Percentiles rank a stretch among this genome's conserved stretches.
Conservation (phyloP, 108 stramenopile genomes). For the Nitzschia putrida region DNA sequence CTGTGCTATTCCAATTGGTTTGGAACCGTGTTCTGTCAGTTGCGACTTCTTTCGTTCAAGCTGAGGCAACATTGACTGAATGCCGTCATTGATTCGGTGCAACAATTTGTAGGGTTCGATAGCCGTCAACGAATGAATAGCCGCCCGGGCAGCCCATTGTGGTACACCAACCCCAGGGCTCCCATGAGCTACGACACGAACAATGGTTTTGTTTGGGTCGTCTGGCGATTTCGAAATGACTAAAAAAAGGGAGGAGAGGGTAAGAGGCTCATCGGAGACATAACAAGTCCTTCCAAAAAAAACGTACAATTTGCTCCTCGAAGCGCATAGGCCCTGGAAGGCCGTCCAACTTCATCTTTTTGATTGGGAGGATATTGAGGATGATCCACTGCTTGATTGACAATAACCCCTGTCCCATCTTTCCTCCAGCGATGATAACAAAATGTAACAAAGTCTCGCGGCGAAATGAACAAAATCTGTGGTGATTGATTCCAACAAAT, state of each 20-base stretch:
- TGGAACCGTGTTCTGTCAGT: constrained; percentile 19
- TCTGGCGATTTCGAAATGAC: constrained; percentile 69
- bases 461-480: constrained; percentile 81
- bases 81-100: constrained; percentile 55
- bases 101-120: constrained; percentile 88
- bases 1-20: constrained; percentile 59
- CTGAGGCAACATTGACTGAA: constrained; percentile 19
- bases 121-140: constrained; percentile 75
- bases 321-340: constrained; percentile 79
- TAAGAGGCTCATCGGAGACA: background rate
- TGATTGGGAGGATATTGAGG: constrained; percentile 52
- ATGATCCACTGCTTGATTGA: constrained; percentile 83
- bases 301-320: constrained; percentile 73
- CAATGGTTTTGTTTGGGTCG: constrained; percentile 78
- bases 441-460: constrained; percentile 83
- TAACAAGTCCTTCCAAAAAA: background rate
- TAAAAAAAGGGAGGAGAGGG: constrained; percentile 7
- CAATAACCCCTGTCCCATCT: constrained; percentile 80
- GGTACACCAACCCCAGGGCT: constrained; percentile 42
- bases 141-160: constrained; percentile 72
- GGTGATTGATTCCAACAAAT: constrained; percentile 78
- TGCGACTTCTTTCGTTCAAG: constrained; percentile 23
- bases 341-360: constrained; percentile 58
- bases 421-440: constrained; percentile 81
- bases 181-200: constrained; percentile 60